phyloP scores from a whole-genome alignment of 371 early-diverging fungal genomes.

The Coemansia sp. region DNA sequence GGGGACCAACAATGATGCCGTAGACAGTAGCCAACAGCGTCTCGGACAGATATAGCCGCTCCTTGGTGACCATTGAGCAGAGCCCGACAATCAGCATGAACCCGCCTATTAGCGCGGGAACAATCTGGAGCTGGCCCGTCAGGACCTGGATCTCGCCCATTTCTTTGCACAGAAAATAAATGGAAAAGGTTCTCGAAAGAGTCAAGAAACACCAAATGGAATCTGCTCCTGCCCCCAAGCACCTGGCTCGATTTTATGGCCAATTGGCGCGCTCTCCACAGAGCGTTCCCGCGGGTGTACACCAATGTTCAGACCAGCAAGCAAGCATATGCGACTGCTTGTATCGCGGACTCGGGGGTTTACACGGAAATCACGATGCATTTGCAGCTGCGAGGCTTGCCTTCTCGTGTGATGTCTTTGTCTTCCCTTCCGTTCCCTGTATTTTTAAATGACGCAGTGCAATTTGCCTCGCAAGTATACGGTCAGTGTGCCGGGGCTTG shows the following conservation, averaged over 20 bases:
- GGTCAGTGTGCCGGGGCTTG: constrained; percentile 31
- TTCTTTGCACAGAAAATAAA: too few relatives aligned
- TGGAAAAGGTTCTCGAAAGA: neutral
- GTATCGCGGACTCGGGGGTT: too few relatives aligned
- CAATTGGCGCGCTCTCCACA: too few relatives aligned
- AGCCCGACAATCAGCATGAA: constrained; percentile 87
- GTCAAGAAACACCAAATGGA: neutral
- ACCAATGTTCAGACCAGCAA: too few relatives aligned
- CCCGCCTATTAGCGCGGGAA: constrained; percentile 66
- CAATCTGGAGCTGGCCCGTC: constrained; percentile 34
- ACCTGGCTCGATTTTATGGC: too few relatives aligned
- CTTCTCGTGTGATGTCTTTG: neutral
- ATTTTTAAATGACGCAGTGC: constrained; percentile 1
- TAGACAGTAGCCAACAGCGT: constrained; percentile 82
- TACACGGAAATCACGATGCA: neutral
- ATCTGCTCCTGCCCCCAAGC: too few relatives aligned
- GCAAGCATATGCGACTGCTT: too few relatives aligned
- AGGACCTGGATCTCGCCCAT: constrained; percentile 38
- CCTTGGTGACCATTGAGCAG: constrained; percentile 89
- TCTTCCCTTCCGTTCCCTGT: neutral
- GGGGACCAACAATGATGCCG: constrained; percentile 87
- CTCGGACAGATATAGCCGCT: constrained; percentile 88
- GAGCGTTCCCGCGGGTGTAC: too few relatives aligned
- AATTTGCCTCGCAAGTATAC: constrained; percentile 22
- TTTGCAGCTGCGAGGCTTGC: neutral